Evolutionary conservation across 441 rosid species (phyloP), one percentile per base, ranked within the genome.

Genomic region (Populus trichocarpa): DNA sequence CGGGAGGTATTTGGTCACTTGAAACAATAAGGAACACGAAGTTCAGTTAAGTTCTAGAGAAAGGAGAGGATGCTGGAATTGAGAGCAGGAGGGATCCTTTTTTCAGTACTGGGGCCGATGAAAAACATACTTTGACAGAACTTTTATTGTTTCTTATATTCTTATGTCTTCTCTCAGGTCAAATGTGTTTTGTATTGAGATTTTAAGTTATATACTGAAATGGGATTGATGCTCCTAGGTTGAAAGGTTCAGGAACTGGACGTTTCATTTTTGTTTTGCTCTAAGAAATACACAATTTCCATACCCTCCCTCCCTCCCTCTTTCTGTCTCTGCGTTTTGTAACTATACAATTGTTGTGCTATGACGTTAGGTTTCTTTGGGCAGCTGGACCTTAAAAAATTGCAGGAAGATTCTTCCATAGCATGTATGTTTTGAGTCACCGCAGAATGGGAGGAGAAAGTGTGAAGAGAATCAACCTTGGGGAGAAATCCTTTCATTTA

Each of bases 21-120:
- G 38, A 16, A 70, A 33, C 53, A 69, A 79, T n/a, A 74, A 79
- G 78, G 70, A 50, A 78, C 36, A 35, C 28, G 64, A 32, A 68
- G 42, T 18, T 36, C 4, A 50, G 70, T 16, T 28, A 32, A 30
- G 36, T 35, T 40, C 30, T 77, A 78, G 72, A 14, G 53, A 46
- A 42, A 46, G 11, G n/a, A 30, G 5, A 68, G 23, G 12, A 68
- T 25, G 38, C 33, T 30, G 70, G 36, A 20, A 32, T 46, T n/a
- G 28, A 57, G 70, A 42, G 69, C 18, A 12, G 18, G 70, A 28
- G 69, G 33, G 64, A 33, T 46, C 13, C 26, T 33, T 2, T 22
- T 40, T 71, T 66, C 66, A 23, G 23, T 12, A 28, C 20, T 0
- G 23, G 66, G 65, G 28, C 9, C 50, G 13, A 35, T 20, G 69